A percentile compares a stretch with the other conserved stretches of the same genome.
Evolutionary conservation across 306 rosid species (phyloP).

Genomic region (Luffa acutangula): DNA sequence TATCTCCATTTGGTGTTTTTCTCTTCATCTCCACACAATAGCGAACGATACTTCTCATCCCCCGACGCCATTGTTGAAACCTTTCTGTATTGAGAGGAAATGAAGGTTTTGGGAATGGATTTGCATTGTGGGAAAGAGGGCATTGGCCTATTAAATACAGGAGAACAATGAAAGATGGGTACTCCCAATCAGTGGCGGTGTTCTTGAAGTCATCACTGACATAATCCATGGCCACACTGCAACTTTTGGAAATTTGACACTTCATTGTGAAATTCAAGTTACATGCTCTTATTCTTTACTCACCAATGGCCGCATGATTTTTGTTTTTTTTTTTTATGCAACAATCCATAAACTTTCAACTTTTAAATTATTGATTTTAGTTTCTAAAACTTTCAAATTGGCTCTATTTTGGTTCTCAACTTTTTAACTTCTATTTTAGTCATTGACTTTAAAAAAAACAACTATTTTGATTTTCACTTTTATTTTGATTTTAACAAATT

Average conservation of each 20-base stretch:
- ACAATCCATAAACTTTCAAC: too few relatives aligned
- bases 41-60: conserved; percentile 34
- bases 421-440: too few relatives aligned
- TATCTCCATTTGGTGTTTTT: conserved; percentile 44
- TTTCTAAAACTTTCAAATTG: too few relatives aligned
- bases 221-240: not conserved
- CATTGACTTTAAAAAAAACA: too few relatives aligned
- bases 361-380: too few relatives aligned
- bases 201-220: not conserved
- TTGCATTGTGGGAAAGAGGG: not conserved
- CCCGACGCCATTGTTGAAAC: not conserved
- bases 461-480: too few relatives aligned
- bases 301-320: not conserved
- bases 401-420: too few relatives aligned
- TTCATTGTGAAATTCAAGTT: not conserved
- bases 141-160: not conserved
- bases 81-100: not conserved
- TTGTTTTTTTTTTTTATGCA: too few relatives aligned
- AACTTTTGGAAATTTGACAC: not conserved
- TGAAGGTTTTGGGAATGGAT: not conserved
- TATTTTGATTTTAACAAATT: too few relatives aligned
- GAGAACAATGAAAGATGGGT: not conserved
- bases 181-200: not conserved
- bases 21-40: conserved; percentile 33
- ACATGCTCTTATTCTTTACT: not conserved